Evolutionary conservation across 805 yeast genomes (phyloP).

Genomic region (Candida krabiensis): DNA sequence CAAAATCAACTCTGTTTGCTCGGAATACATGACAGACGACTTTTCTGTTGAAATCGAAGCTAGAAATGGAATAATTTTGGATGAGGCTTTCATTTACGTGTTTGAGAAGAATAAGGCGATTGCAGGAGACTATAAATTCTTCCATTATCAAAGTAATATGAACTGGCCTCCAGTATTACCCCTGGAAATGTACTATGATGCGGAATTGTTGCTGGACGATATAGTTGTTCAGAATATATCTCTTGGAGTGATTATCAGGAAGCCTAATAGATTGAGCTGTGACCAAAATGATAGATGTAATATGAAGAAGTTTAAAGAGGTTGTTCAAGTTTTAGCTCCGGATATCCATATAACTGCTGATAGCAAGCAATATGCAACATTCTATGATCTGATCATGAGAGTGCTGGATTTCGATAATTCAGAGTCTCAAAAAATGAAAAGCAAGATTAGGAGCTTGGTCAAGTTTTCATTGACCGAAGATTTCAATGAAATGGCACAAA

Average conservation of each 20-base stretch:
- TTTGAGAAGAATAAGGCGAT: constrained; percentile 39
- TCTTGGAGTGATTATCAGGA: constrained; percentile 45
- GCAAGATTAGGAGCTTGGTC: constrained; percentile 32
- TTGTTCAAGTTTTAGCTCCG: constrained; percentile 35
- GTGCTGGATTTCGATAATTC: constrained; percentile 38
- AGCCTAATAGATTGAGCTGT: constrained; percentile 53
- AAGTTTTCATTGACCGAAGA: constrained; percentile 29
- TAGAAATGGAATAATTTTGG: constrained; percentile 53
- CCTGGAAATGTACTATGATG: constrained; percentile 57
- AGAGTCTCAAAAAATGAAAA: constrained; percentile 41
- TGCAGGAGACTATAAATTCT: constrained; percentile 34
- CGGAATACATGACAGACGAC: constrained; percentile 40
- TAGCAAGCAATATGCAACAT: constrained; percentile 54
- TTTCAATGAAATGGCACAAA: constrained; percentile 17
- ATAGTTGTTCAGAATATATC: constrained; percentile 54
- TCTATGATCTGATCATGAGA: constrained; percentile 50
- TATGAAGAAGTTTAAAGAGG: constrained; percentile 20
- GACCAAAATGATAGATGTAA: constrained; percentile 27
- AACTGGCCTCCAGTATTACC: constrained; percentile 73
- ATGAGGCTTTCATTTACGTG: constrained; percentile 57
- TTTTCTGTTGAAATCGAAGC: constrained; percentile 49
- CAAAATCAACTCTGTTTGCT: constrained; percentile 41
- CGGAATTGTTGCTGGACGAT: constrained; percentile 40
- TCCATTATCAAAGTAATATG: constrained; percentile 27
- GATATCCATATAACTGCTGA: constrained; percentile 54